Percentiles rank a stretch among this genome's conserved stretches.
Conservation (phyloP, 768 basidiomycete species). For the Suillus paluster region DNA sequence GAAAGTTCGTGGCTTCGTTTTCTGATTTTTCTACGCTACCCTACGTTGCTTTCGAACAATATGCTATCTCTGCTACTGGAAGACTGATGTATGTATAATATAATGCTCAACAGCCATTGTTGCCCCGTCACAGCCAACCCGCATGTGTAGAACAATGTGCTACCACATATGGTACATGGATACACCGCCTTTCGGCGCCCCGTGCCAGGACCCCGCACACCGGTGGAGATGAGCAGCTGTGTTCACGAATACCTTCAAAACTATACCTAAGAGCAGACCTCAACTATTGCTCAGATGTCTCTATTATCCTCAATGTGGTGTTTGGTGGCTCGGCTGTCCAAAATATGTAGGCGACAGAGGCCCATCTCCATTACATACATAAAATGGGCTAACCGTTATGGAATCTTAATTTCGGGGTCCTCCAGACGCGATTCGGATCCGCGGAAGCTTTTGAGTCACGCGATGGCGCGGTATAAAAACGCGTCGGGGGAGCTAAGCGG, state of each 20-base stretch:
- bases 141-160: conserved; percentile 17
- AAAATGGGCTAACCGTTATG: not conserved
- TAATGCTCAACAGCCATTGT: conserved; percentile 8
- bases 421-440: conserved; percentile 25
- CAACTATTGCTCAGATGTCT: not conserved
- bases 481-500: conserved; percentile 20
- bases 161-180: not conserved
- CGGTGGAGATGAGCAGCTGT: not conserved
- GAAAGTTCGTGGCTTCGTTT: not conserved
- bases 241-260: not conserved
- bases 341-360: not conserved
- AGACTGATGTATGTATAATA: conserved; percentile 13
- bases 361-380: too few relatives aligned
- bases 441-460: conserved; percentile 27
- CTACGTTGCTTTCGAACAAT: not conserved
- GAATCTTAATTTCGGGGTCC: conserved; percentile 15
- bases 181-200: not conserved
- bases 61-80: conserved; percentile 8
- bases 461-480: conserved; percentile 35
- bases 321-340: not conserved
- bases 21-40: not conserved
- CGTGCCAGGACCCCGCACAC: conserved; percentile 10
- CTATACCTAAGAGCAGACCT: not conserved
- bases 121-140: conserved; percentile 1
- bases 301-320: not conserved